These are phyloP conservation scores for Craspedostauros australis DNA, from an alignment of 108 stramenopile species.

Conservation along the genomic window DNA sequence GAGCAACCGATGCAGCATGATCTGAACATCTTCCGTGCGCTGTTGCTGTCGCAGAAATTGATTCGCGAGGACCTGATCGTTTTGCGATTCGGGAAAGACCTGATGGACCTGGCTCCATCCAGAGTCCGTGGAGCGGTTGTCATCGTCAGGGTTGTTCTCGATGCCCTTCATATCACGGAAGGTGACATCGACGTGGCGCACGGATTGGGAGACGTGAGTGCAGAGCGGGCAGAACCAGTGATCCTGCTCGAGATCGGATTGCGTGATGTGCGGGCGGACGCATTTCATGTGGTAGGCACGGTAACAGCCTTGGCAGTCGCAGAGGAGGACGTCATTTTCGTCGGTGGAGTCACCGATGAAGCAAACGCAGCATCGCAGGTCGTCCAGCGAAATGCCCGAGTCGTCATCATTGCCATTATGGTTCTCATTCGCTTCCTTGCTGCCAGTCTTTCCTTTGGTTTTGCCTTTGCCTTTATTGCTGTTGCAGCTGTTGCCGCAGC, in stretches of 20 bases:
- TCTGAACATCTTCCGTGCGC: slow-evolving; percentile 47
- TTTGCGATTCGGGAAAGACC: slow-evolving; percentile 71
- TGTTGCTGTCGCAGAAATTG: slow-evolving; percentile 46
- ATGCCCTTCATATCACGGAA: slow-evolving; percentile 61
- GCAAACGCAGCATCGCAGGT: slow-evolving; percentile 67
- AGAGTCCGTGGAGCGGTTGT: slow-evolving; percentile 21
- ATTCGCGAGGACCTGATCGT: slow-evolving; percentile 42
- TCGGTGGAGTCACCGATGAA: slow-evolving; percentile 42
- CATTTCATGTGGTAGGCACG: slow-evolving; percentile 84
- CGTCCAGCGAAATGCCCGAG: slow-evolving; percentile 60
- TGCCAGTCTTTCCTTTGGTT: slow-evolving; percentile 5
- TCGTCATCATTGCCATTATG: slow-evolving; percentile 29
- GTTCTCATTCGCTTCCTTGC: neutral
- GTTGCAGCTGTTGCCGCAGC: neutral
- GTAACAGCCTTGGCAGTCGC: slow-evolving; percentile 54
- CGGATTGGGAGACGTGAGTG: slow-evolving; percentile 25
- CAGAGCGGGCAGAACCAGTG: slow-evolving; percentile 86
- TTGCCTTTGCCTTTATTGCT: neutral
- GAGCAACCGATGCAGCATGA: slow-evolving; percentile 36
- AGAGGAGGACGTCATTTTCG: slow-evolving; percentile 42
- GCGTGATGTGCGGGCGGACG: slow-evolving; percentile 43
- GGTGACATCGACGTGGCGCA: too few relatives aligned
- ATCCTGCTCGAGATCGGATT: slow-evolving; percentile 44
- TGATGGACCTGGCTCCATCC: slow-evolving; percentile 65
- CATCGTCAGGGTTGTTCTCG: slow-evolving; percentile 23